These are phyloP conservation scores for Pseudotsuga menziesii DNA, from an alignment of 75 land plant genomes.

Conservation along the genomic window DNA sequence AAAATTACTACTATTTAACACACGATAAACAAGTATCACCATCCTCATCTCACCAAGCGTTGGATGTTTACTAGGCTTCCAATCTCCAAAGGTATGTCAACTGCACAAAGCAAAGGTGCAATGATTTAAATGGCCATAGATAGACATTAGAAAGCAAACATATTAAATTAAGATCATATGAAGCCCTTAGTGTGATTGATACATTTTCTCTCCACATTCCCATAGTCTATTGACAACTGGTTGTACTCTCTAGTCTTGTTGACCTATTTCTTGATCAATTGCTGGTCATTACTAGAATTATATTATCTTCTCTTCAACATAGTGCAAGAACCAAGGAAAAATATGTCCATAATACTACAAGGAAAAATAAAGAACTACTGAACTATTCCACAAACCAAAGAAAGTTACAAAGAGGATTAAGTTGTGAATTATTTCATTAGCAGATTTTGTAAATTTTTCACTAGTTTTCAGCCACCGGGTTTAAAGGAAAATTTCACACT, in stretches of 20 bases:
- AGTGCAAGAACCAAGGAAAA: too few species aligned
- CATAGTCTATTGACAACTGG: neutral
- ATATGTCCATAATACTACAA: neutral
- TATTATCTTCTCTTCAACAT: too few species aligned
- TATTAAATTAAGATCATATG: neutral
- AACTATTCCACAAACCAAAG: neutral
- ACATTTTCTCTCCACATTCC: neutral
- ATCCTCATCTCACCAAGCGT: slow-evolving; percentile 59
- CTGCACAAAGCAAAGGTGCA: slow-evolving; percentile 37
- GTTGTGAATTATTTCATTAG: neutral
- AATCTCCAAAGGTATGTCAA: slow-evolving; percentile 71
- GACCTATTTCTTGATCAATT: too few species aligned
- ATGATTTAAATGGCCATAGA: neutral
- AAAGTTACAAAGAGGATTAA: neutral
- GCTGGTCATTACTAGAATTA: too few species aligned
- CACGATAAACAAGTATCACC: neutral
- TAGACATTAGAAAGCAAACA: neutral
- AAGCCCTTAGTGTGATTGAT: neutral
- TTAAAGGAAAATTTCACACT: too few species aligned
- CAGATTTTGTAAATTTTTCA: too few species aligned
- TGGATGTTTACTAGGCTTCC: slow-evolving; percentile 73
- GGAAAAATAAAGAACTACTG: neutral
- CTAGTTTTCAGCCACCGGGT: too few species aligned
- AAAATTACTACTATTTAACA: neutral
- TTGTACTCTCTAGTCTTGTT: too few species aligned